Conservation (phyloP, 305 asterid species). For the Solanum hybrid region DNA sequence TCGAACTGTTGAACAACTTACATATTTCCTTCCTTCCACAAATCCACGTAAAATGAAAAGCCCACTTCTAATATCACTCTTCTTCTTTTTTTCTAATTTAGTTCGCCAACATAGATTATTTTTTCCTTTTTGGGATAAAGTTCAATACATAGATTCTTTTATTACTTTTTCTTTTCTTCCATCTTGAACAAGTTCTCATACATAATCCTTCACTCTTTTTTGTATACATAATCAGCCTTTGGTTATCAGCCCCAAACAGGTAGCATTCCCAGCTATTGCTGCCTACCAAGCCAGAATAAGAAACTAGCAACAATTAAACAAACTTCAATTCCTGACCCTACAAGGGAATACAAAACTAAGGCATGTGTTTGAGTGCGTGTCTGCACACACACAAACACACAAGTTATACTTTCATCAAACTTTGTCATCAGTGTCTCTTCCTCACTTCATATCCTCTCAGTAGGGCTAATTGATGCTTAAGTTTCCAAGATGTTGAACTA, state of each 20-base stretch:
- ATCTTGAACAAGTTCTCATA: background rate
- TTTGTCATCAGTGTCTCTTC: background rate
- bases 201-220: background rate
- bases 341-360: background rate
- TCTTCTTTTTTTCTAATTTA: background rate
- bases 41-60: background rate
- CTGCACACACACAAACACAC: background rate
- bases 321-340: background rate
- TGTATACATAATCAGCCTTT: background rate
- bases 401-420: background rate
- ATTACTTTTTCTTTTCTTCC: background rate
- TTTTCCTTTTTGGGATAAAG: background rate
- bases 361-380: background rate
- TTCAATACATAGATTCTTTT: background rate
- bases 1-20: background rate
- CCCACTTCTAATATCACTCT: background rate
- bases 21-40: background rate
- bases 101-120: background rate
- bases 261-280: background rate
- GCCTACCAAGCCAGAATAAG: background rate
- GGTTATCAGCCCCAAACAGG: background rate
- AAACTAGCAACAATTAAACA: background rate
- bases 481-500: background rate
- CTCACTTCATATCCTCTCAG: background rate
- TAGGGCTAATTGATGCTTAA: background rate